Evolutionary conservation across 306 rosid species (phyloP).

Genomic region (peach (Prunus persica)): DNA sequence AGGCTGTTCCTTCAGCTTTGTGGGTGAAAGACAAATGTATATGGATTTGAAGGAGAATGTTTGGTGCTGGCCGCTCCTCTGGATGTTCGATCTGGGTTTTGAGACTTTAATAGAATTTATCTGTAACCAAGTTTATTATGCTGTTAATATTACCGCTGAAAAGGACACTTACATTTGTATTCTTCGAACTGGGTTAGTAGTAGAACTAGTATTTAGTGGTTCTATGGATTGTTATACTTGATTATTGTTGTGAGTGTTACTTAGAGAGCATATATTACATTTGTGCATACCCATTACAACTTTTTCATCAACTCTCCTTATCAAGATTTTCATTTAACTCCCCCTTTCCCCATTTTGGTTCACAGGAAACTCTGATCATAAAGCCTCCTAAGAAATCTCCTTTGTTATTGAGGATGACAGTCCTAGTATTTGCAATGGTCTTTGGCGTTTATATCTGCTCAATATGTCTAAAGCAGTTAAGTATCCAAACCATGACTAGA

Average conservation of each 20-base stretch:
- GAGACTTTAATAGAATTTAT: not conserved
- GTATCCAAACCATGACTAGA: slow-evolving; percentile 42
- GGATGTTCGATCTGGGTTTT: slow-evolving; percentile 37
- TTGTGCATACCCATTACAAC: slow-evolving; percentile 8
- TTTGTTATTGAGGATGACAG: slow-evolving; percentile 52
- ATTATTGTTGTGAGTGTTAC: not conserved
- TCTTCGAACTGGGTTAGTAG: not conserved
- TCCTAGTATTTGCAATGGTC: slow-evolving; percentile 63
- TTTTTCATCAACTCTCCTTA: slow-evolving; percentile 7
- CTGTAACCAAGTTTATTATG: slow-evolving; percentile 11
- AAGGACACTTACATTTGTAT: not conserved
- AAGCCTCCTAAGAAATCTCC: slow-evolving; percentile 81
- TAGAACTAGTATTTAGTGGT: not conserved
- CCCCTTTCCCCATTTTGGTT: slow-evolving; percentile 8
- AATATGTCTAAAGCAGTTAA: slow-evolving; percentile 71
- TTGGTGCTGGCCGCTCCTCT: slow-evolving; percentile 24
- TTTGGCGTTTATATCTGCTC: slow-evolving; percentile 67
- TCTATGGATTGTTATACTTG: not conserved
- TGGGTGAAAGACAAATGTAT: slow-evolving; percentile 16
- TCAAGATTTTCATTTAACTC: slow-evolving; percentile 1
- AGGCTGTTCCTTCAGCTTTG: slow-evolving; percentile 10
- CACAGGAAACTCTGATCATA: slow-evolving; percentile 63
- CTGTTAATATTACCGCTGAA: slow-evolving; percentile 4
- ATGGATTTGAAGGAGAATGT: slow-evolving; percentile 16
- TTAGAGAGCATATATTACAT: not conserved